A percentile compares a stretch with the other conserved stretches of the same genome.
phyloP scores from a whole-genome alignment of 306 rosid genomes.

The Oxytropis ochrocephala region DNA sequence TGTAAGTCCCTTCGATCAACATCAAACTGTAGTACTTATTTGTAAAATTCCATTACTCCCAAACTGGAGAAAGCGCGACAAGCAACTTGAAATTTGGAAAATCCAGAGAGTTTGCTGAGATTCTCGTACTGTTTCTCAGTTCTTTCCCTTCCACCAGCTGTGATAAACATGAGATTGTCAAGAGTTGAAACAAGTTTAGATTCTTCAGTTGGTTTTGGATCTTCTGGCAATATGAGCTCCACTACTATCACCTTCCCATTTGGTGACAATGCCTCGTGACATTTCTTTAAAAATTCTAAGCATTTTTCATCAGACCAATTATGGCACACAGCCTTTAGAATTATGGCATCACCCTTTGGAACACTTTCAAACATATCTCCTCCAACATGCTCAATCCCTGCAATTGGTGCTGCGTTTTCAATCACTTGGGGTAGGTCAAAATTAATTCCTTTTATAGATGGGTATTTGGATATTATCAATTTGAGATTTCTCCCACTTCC shows the following conservation, averaged over 20 bases:
- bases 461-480: conserved; percentile 21
- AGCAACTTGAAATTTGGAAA: conserved; percentile 20
- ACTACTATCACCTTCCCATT: conserved; percentile 32
- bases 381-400: conserved; percentile 32
- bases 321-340: conserved; percentile 16
- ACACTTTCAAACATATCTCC: conserved; percentile 29
- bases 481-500: conserved; percentile 30
- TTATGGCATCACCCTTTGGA: conserved; percentile 29
- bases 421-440: conserved; percentile 35
- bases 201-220: not conserved
- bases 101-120: conserved; percentile 16
- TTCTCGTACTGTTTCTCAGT: conserved; percentile 15
- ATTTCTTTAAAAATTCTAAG: conserved; percentile 11
- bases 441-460: conserved; percentile 29
- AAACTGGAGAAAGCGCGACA: conserved; percentile 8
- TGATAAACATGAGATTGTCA: conserved; percentile 30
- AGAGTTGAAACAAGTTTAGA: conserved; percentile 10
- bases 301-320: conserved; percentile 35
- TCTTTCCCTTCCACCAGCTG: conserved; percentile 34
- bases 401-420: conserved; percentile 4
- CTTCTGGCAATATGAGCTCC: conserved; percentile 32
- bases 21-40: too few relatives aligned
- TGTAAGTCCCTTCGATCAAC: too few relatives aligned
- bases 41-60: conserved; percentile 33
- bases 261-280: conserved; percentile 21